phyloP scores from a whole-genome alignment of 352 stramenopile species.

The Elongisporangium undulatum region DNA sequence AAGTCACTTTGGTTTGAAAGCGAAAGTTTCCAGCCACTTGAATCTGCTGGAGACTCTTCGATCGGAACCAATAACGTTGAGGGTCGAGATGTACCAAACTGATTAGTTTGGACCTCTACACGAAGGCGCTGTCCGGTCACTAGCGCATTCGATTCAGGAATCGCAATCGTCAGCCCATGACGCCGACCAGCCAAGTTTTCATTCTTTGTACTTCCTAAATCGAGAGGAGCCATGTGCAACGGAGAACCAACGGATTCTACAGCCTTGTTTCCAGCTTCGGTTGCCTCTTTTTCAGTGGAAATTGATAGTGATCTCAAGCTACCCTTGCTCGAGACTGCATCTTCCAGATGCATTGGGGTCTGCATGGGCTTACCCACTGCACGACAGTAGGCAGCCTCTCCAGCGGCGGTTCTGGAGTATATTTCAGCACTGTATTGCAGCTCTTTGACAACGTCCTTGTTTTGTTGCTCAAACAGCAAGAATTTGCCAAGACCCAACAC shows the following conservation, averaged over 20 bases:
- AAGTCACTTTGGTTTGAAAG: not conserved
- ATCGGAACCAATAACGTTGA: constrained; percentile 64
- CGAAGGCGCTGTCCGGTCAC: constrained; percentile 5
- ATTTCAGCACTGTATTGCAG: constrained; percentile 86
- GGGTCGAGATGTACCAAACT: constrained; percentile 33
- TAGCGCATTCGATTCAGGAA: constrained; percentile 9
- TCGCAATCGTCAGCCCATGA: constrained; percentile 7
- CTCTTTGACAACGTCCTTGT: constrained; percentile 90
- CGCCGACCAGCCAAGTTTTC: not conserved
- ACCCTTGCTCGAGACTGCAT: constrained; percentile 13
- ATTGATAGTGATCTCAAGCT: not conserved
- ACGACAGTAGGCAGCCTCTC: constrained; percentile 71
- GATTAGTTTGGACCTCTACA: constrained; percentile 28
- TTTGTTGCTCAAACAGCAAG: constrained; percentile 86
- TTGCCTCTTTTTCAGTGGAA: not conserved
- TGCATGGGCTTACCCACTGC: constrained; percentile 51
- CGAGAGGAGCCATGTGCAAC: not conserved
- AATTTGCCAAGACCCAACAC: constrained; percentile 75
- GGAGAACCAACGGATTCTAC: not conserved
- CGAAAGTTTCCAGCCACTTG: constrained; percentile 35
- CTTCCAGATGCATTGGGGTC: constrained; percentile 31
- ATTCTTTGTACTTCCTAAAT: not conserved
- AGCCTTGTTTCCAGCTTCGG: not conserved
- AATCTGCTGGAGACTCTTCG: constrained; percentile 65
- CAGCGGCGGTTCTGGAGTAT: constrained; percentile 58